Percentiles rank a stretch among this genome's conserved stretches.
These are phyloP conservation scores for Asterionellopsis glacialis DNA, from an alignment of 108 stramenopile genomes.

Conservation along the genomic window DNA sequence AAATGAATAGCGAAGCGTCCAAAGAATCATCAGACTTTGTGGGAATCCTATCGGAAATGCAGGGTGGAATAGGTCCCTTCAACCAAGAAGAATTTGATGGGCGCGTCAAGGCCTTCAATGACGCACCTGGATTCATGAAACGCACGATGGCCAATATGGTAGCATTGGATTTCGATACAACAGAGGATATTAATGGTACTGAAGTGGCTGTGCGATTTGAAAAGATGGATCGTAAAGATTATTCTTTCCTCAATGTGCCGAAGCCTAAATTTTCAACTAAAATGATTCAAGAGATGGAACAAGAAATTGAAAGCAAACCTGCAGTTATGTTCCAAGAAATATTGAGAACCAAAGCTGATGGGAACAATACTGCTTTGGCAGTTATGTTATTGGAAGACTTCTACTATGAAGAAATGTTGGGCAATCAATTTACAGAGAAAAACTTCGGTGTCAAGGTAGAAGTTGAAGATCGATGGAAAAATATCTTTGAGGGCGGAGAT, in stretches of 20 bases:
- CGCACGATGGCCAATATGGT: conserved; percentile 31
- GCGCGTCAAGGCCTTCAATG: conserved; percentile 17
- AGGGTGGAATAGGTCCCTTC: conserved; percentile 5
- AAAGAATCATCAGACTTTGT: no score
- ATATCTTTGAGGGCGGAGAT: conserved; percentile 15
- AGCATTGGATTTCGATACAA: conserved; percentile 17
- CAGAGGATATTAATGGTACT: conserved; percentile 22
- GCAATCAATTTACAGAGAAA: not conserved
- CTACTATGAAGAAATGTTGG: conserved; percentile 19
- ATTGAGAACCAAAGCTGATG: conserved; percentile 33
- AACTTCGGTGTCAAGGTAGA: conserved; percentile 12
- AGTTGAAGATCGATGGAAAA: conserved; percentile 16
- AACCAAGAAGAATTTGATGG: conserved; percentile 32
- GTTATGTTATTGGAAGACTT: conserved; percentile 52
- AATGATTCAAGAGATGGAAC: conserved; percentile 40
- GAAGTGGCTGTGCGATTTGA: conserved; percentile 25
- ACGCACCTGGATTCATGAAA: conserved; percentile 44
- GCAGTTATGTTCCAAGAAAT: not conserved
- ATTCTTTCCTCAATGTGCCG: conserved; percentile 2
- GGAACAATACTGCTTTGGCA: conserved; percentile 56
- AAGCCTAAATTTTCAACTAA: conserved; percentile 39
- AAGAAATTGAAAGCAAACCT: conserved; percentile 12
- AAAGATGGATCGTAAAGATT: conserved; percentile 18
- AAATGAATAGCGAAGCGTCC: no score
- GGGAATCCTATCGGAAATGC: not conserved